Conservation (phyloP, 805 yeast genomes). For the Komagataella pseudopastoris region DNA sequence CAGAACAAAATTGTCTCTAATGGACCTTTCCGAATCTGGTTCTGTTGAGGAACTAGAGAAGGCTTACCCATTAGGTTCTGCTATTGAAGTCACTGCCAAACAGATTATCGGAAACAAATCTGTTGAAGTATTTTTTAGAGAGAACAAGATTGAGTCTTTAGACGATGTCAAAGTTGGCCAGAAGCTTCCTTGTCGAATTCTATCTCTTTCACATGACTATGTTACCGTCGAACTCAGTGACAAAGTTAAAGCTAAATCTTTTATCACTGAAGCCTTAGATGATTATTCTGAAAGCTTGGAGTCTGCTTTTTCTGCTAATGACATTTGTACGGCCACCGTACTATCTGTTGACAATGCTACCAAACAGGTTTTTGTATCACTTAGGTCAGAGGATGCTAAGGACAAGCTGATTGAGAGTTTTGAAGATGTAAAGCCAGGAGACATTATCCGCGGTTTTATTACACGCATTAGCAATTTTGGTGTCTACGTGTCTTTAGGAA, state of each 20-base stretch:
- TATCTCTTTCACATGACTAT: conserved; percentile 42
- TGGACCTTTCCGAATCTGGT: conserved; percentile 50
- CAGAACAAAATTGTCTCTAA: conserved; percentile 50
- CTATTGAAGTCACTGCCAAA: conserved; percentile 43
- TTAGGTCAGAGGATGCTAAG: conserved; percentile 38
- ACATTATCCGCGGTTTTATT: conserved; percentile 70
- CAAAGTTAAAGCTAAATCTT: conserved; percentile 47
- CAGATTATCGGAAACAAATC: conserved; percentile 36
- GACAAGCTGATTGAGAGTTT: conserved; percentile 35
- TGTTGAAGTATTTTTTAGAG: conserved; percentile 36
- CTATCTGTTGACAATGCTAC: conserved; percentile 28
- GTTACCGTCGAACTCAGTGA: conserved; percentile 62
- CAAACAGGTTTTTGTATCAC: conserved; percentile 46
- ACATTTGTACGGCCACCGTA: conserved; percentile 45
- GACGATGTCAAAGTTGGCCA: conserved; percentile 41
- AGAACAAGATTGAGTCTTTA: conserved; percentile 22
- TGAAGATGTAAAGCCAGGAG: conserved; percentile 51
- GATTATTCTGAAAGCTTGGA: conserved; percentile 44
- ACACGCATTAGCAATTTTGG: conserved; percentile 65
- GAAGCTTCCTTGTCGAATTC: conserved; percentile 46
- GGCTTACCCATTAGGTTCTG: conserved; percentile 62
- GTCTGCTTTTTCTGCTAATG: conserved; percentile 34
- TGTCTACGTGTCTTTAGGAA: conserved; percentile 64
- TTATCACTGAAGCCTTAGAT: conserved; percentile 65
- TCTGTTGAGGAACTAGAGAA: conserved; percentile 33